Percentiles rank a stretch among this genome's conserved stretches.
Evolutionary conservation across 1,284 basidiomycete genomes (phyloP).

Genomic region (Malassezia globosa): DNA sequence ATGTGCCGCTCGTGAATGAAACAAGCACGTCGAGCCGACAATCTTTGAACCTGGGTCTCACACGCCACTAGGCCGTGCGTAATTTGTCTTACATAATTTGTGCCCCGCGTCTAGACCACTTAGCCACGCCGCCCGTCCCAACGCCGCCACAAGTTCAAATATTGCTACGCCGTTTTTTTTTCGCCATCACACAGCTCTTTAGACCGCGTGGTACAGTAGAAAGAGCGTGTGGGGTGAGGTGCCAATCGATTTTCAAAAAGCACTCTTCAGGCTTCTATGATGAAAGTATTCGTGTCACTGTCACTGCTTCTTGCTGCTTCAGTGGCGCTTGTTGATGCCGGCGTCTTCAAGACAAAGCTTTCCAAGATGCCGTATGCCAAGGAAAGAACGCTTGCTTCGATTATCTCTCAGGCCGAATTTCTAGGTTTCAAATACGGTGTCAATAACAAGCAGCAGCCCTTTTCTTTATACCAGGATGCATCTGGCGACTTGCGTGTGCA

Average conservation of each 20-base stretch:
- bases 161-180: too few relatives aligned
- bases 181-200: too few relatives aligned
- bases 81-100: too few relatives aligned
- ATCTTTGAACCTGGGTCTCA: too few relatives aligned
- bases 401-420: constrained; percentile 55
- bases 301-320: not conserved
- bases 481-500: constrained; percentile 53
- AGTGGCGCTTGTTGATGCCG: constrained; percentile 1
- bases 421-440: constrained; percentile 40
- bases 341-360: constrained; percentile 34
- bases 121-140: too few relatives aligned
- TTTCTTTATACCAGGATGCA: constrained; percentile 49
- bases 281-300: not conserved
- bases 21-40: too few relatives aligned
- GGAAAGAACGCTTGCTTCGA: constrained; percentile 59
- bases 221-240: too few relatives aligned
- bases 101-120: too few relatives aligned
- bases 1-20: too few relatives aligned
- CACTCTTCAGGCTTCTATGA: not conserved
- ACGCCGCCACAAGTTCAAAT: too few relatives aligned
- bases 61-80: too few relatives aligned
- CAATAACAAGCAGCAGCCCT: constrained; percentile 33
- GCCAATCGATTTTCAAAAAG: not conserved
- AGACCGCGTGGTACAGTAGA: too few relatives aligned
- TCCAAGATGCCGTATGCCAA: constrained; percentile 57